Evolutionary conservation across 768 basidiomycete species (phyloP).

Genomic region (Phanerodontia chrysosporium): DNA sequence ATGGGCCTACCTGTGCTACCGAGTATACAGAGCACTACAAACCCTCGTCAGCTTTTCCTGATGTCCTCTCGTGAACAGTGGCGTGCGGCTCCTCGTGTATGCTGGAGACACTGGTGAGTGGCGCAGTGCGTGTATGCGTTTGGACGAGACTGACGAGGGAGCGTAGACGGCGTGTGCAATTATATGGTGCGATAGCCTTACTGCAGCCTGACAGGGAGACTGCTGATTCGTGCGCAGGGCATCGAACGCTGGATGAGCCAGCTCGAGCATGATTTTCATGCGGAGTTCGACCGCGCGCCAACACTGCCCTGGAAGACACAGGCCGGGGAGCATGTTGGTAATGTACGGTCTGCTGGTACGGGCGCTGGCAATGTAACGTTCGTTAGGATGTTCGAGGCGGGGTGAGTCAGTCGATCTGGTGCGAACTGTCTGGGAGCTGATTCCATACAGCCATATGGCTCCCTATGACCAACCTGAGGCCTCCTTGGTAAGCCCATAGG

Average conservation of each 20-base stretch:
- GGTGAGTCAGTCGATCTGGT: slow-evolving; percentile 20
- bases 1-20: too few species aligned
- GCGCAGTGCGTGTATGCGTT: neutral
- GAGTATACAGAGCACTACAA: too few species aligned
- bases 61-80: slow-evolving; percentile 41
- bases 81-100: slow-evolving; percentile 41
- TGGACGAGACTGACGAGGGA: neutral
- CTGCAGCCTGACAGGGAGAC: too few species aligned
- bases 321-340: slow-evolving; percentile 34
- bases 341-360: slow-evolving; percentile 37
- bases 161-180: slow-evolving; percentile 35
- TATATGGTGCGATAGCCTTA: slow-evolving; percentile 26
- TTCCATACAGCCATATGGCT: neutral
- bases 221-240: too few species aligned
- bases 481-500: neutral
- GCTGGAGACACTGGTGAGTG: slow-evolving; percentile 29
- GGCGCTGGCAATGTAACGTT: slow-evolving; percentile 47
- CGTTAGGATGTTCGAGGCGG: slow-evolving; percentile 46
- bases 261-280: slow-evolving; percentile 36
- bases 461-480: slow-evolving; percentile 9
- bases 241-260: slow-evolving; percentile 38
- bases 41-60: too few species aligned
- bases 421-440: neutral
- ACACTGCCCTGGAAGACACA: slow-evolving; percentile 30
- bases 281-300: slow-evolving; percentile 31